A percentile compares a stretch with the other conserved stretches of the same genome.
These are phyloP conservation scores for Amanita rimosa DNA, from an alignment of 768 basidiomycete genomes.

Conservation along the genomic window DNA sequence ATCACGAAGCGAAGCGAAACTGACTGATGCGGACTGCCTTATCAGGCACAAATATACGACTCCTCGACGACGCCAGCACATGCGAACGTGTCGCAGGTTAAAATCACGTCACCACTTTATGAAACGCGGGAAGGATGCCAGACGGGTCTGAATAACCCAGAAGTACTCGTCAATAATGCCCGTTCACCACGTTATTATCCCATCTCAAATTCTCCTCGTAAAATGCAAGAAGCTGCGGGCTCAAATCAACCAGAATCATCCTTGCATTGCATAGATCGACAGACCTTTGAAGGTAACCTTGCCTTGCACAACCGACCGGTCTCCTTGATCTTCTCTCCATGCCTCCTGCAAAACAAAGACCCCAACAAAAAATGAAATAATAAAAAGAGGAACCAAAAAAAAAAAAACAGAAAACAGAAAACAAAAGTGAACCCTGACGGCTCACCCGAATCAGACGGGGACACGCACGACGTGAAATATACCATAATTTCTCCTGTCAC, in stretches of 20 bases:
- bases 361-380: not conserved
- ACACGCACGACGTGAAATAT: constrained; percentile 2
- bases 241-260: not conserved
- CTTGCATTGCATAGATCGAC: not conserved
- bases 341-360: not conserved
- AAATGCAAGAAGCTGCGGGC: not conserved
- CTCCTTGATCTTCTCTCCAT: constrained; percentile 3
- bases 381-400: not conserved
- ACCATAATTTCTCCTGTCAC: not conserved
- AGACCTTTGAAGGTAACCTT: not conserved
- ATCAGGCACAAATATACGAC: too few relatives aligned
- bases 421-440: too few relatives aligned
- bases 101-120: too few relatives aligned
- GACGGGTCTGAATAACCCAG: too few relatives aligned
- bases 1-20: too few relatives aligned
- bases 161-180: not conserved
- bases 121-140: too few relatives aligned
- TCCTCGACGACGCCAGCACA: too few relatives aligned
- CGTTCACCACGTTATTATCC: not conserved
- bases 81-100: too few relatives aligned
- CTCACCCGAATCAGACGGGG: too few relatives aligned
- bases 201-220: not conserved
- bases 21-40: too few relatives aligned
- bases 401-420: not conserved
- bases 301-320: not conserved